Evolutionary conservation across 2,329 filamentous ascomycete genomes (phyloP), one percentile per base, ranked within the genome.

Genomic region (Scorias spongiosa): DNA sequence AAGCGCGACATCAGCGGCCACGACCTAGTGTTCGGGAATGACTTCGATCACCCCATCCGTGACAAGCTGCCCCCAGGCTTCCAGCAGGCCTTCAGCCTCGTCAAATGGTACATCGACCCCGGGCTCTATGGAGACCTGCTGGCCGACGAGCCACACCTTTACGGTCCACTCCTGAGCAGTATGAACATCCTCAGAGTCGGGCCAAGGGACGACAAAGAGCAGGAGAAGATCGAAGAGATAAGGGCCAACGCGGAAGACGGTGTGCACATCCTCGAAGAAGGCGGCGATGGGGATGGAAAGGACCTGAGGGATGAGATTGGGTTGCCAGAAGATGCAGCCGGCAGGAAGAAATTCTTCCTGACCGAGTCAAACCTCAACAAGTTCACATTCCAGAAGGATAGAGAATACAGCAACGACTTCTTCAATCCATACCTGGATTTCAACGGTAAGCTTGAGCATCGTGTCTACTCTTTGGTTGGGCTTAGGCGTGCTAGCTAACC

Each of bases 371-470:
- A 72, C 45, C 63, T 77, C 50, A 69, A 70, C 49, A 60, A 62
- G 2, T 83, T 80, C 56, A 66, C 64, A 10, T 83, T 81, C 57
- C 75, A 81, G 54, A 66, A 67, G 41, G 78, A 76, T 0, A 66
- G 76, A 49, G 64, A 69, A 45, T 83, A 83, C 63, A 64, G 69
- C 47, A 73, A 70, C 49, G 80, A 84, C 59, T 96, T 98, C 63
- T 93, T 81, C 63, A 96, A 96, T 60, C 82, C 84, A 1, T 95
- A 93, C 63, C 64, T 98, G 39, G 86, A 93, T 62, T 95, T 96
- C 60, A 81, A 79, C 56, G 74, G 74, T 76, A 51, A 43, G 60
- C 28, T 17, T 15, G 15, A 8, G n/a, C 20, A n/a, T 6, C 34
- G 12, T 37, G 8, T n/a, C 4, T 6, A 18, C 11, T n/a, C 12